phyloP scores from a whole-genome alignment of 208 protist genomes.

The Acanthamoeba pearcei region DNA sequence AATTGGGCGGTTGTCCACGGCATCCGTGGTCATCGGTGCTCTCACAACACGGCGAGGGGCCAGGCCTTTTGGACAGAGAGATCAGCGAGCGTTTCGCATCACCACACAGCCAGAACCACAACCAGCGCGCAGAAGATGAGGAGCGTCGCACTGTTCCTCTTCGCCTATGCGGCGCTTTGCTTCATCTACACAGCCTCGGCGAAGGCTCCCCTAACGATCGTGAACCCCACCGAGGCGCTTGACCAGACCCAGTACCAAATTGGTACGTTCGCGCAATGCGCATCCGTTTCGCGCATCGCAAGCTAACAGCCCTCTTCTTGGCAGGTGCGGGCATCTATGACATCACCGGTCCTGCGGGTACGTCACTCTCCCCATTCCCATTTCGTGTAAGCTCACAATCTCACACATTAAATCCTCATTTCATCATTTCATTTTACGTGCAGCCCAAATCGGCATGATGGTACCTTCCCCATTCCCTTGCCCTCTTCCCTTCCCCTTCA shows the following conservation, averaged over 20 bases:
- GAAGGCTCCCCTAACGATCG: not conserved
- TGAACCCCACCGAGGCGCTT: not conserved
- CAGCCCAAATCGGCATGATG: conserved; percentile 18
- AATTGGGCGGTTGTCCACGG: too few species aligned
- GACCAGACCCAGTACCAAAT: conserved; percentile 1
- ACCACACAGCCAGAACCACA: too few species aligned
- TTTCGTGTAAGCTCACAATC: not conserved
- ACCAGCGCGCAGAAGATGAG: not conserved
- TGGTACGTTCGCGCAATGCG: not conserved
- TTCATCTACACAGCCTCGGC: not conserved
- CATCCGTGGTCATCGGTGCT: too few species aligned
- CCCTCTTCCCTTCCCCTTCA: not conserved
- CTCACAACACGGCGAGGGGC: too few species aligned
- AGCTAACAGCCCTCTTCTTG: not conserved
- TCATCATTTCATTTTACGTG: conserved; percentile 40
- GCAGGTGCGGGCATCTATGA: conserved; percentile 83
- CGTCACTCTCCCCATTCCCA: not conserved
- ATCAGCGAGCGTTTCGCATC: too few species aligned
- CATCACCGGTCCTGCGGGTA: conserved; percentile 84
- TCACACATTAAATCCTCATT: not conserved
- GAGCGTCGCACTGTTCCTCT: not conserved
- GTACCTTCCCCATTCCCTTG: not conserved
- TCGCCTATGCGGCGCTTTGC: not conserved
- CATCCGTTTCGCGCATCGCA: not conserved
- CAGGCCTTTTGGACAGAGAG: too few species aligned